Conservation (phyloP, 106 monocot species). For the Dendrobium officinale region DNA sequence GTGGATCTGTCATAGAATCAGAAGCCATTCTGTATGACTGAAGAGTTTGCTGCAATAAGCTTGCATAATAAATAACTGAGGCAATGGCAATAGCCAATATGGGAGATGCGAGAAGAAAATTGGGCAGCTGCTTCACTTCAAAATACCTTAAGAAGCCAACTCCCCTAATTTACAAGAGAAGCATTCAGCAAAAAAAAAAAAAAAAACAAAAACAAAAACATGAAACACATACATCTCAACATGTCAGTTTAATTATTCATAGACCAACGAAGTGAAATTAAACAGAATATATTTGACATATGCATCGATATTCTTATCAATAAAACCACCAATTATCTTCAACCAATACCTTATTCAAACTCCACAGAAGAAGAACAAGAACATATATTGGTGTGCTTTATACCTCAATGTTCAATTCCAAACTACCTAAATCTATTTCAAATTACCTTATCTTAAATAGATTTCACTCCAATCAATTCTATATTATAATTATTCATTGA, state of each 20-base stretch:
- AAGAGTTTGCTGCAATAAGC: constrained; percentile 24
- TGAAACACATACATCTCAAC: background rate
- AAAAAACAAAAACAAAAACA: background rate
- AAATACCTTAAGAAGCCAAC: constrained; percentile 97
- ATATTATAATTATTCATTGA: background rate
- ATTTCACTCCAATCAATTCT: background rate
- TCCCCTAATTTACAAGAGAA: constrained; percentile 43
- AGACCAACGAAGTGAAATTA: background rate
- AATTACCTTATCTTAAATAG: background rate
- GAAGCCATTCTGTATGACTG: constrained; percentile 18
- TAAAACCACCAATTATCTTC: background rate
- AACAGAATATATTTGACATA: background rate
- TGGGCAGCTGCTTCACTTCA: constrained; percentile 88
- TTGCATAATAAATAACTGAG: constrained; percentile 52
- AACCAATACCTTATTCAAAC: background rate
- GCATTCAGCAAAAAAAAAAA: background rate
- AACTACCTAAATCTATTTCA: background rate
- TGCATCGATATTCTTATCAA: background rate
- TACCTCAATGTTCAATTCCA: background rate
- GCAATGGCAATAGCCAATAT: constrained; percentile 55
- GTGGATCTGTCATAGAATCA: constrained; percentile 2
- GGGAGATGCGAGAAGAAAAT: constrained; percentile 96
- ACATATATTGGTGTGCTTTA: background rate
- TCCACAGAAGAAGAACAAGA: no score
- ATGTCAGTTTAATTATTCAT: background rate